phyloP scores from a whole-genome alignment of 306 rosid genomes.

The Fragaria vesca region DNA sequence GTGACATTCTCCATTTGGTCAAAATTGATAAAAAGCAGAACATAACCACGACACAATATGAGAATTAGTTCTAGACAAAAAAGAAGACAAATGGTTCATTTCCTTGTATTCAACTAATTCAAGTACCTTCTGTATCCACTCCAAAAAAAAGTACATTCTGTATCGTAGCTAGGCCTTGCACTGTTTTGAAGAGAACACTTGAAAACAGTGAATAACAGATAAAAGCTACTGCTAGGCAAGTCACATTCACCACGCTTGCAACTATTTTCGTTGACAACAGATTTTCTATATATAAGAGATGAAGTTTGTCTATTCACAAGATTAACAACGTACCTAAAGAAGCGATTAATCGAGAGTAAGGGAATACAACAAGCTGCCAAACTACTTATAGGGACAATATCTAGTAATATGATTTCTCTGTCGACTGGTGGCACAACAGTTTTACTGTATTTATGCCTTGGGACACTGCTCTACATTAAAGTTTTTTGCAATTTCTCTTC shows the following conservation, averaged over 20 bases:
- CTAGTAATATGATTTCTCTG: neutral
- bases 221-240: neutral
- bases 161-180: neutral
- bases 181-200: neutral
- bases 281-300: neutral
- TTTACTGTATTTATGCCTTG: conserved; percentile 40
- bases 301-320: neutral
- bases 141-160: too few relatives aligned
- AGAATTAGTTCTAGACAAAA: too few relatives aligned
- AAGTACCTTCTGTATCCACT: too few relatives aligned
- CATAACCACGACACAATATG: too few relatives aligned
- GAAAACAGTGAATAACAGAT: neutral
- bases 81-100: too few relatives aligned
- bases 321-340: neutral
- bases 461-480: conserved; percentile 49
- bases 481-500: conserved; percentile 43
- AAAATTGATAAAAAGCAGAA: too few relatives aligned
- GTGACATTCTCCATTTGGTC: too few relatives aligned
- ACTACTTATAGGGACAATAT: neutral
- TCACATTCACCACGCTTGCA: neutral
- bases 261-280: neutral
- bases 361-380: neutral
- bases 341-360: neutral
- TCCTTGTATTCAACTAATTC: too few relatives aligned
- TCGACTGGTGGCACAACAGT: neutral